Conservation (phyloP, 1,284 basidiomycete species). For the Microbotryum scabiosae region DNA sequence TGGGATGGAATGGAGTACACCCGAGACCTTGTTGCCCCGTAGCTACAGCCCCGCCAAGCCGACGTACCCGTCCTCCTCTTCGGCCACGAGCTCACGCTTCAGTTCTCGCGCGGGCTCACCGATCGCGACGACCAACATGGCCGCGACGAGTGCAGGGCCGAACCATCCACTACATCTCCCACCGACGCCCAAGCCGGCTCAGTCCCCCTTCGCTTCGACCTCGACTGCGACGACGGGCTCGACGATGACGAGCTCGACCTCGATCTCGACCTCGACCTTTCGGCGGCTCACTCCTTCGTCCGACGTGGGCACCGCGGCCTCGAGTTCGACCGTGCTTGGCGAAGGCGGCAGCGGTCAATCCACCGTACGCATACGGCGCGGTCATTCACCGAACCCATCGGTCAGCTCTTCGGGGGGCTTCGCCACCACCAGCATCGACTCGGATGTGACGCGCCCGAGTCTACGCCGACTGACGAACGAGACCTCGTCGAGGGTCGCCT, state of each 20-base stretch:
- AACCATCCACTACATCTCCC: not conserved
- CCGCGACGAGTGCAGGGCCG: not conserved
- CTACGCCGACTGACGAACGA: slow-evolving; percentile 9
- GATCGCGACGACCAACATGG: not conserved
- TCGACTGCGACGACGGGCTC: not conserved
- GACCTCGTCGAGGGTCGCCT: not conserved
- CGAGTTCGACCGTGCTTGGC: too few relatives aligned
- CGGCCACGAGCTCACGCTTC: not conserved
- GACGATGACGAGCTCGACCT: not conserved
- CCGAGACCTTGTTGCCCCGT: too few relatives aligned
- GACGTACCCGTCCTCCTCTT: not conserved
- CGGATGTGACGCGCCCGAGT: slow-evolving; percentile 21
- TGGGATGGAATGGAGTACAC: too few relatives aligned
- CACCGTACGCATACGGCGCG: too few relatives aligned
- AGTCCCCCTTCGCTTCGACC: not conserved
- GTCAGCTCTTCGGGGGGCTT: not conserved
- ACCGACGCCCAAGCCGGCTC: not conserved
- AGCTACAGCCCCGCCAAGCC: too few relatives aligned
- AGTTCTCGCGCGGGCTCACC: not conserved
- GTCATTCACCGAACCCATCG: not conserved
- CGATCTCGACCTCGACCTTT: not conserved
- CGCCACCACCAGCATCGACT: not conserved
- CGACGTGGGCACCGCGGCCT: too few relatives aligned
- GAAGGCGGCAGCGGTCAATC: too few relatives aligned
- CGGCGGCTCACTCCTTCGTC: not conserved